These are phyloP conservation scores for Lactuca sativa DNA, from an alignment of 129 eudicot species.

Conservation along the genomic window DNA sequence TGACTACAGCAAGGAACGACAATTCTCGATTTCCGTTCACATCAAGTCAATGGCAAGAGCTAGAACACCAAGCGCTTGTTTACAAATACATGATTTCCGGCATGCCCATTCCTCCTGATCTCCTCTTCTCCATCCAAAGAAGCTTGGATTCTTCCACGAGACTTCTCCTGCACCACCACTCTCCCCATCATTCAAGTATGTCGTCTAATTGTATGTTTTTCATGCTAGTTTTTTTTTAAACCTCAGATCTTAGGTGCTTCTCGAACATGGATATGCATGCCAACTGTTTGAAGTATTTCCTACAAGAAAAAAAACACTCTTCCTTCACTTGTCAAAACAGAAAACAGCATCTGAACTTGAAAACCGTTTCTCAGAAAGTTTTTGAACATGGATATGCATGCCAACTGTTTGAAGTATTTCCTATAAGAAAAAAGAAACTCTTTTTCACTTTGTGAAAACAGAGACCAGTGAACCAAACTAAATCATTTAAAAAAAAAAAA, in stretches of 20 bases:
- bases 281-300: slow-evolving; percentile 19
- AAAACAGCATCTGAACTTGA: neutral
- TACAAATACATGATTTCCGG: slow-evolving; percentile 94
- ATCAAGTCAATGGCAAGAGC: slow-evolving; percentile 85
- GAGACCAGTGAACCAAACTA: neutral
- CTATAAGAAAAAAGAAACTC: neutral
- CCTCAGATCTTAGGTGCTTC: neutral
- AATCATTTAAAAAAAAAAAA: neutral
- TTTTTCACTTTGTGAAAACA: neutral
- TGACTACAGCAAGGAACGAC: slow-evolving; percentile 13
- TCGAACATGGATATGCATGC: neutral
- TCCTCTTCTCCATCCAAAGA: slow-evolving; percentile 68
- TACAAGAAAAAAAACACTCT: neutral
- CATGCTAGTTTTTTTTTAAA: neutral
- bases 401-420: neutral
- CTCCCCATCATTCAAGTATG: slow-evolving; percentile 48
- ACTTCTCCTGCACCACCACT: slow-evolving; percentile 49
- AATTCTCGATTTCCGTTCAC: slow-evolving; percentile 67
- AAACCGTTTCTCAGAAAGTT: neutral
- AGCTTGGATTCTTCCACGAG: slow-evolving; percentile 69
- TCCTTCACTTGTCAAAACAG: neutral
- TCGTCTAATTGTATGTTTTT: neutral
- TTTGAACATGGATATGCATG: neutral
- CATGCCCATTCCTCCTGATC: slow-evolving; percentile 84
- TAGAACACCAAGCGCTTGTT: slow-evolving; percentile 91